Evolutionary conservation across 1,284 basidiomycete species (phyloP), one percentile per base, ranked within the genome.

Genomic region (Trichosporon asahii): DNA sequence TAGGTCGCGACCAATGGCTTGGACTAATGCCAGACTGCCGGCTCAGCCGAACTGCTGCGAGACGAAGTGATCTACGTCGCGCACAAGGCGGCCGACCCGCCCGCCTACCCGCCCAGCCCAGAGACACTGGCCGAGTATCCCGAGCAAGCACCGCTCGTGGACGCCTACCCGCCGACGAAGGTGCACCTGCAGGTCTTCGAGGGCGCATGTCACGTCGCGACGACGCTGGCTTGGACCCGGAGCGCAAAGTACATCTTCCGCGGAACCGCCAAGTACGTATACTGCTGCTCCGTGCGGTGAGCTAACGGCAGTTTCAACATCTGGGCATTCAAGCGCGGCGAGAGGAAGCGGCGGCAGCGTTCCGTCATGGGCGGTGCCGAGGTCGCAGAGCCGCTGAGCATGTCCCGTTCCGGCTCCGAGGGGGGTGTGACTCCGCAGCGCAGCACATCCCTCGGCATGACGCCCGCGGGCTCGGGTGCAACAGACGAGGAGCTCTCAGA

Each of bases 131-230:
- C 77, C 2, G 78, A 81, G 57, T 85, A 83, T 66, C 82, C 83
- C 14, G 78, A 80, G 25, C 83, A 82, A 69, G 76, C 77, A 5
- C 76, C 76, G 2, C 73, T 81, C 23, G 74, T 84, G 3, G 74
- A 77, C 74, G 81, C 84, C 69, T 82, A 83, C 66, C 77, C 81
- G 49, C 85, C 86, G 1, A 87, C 86, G 0, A 81, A 85, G 66
- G 85, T 86, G 9, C 85, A 86, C 69, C 75, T 86, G n/a, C 81
- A 84, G 72, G 78, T 83, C n/a, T 82, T 80, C 66, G 82, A 84
- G 65, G 82, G 80, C n/a, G 79, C 78, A 23, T 80, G 79, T 60
- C 83, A 84, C 67, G 83, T 84, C 8, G 80, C 82, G 0, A 81
- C 84, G 0, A 84, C 82, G 2, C 66, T 84, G 37, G 79, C 78